These are phyloP conservation scores for Penicillium parvum DNA, from an alignment of 495 filamentous ascomycete species.

Conservation along the genomic window DNA sequence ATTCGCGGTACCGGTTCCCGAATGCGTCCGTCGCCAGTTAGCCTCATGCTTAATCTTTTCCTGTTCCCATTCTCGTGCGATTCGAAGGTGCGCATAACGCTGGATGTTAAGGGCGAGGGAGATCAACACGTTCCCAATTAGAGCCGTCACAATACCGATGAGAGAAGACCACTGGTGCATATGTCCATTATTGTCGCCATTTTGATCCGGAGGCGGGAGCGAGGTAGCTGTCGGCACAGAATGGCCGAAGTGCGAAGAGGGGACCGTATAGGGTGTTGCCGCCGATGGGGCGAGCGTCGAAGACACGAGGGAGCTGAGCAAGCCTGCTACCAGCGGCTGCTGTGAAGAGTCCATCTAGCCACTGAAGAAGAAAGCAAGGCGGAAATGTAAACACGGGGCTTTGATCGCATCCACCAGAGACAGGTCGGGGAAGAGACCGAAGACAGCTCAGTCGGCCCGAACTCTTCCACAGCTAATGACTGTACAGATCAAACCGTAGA, in stretches of 20 bases:
- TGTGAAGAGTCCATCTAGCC: conserved; percentile 20
- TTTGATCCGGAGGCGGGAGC: conserved; percentile 12
- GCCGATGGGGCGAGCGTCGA: conserved; percentile 23
- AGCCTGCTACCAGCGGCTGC: conserved; percentile 15
- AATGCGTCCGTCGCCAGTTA: conserved; percentile 24
- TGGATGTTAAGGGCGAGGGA: conserved; percentile 95
- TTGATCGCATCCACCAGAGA: neutral
- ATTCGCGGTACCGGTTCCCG: conserved; percentile 12
- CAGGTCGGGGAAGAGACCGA: conserved; percentile 7
- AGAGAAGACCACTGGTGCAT: conserved; percentile 81
- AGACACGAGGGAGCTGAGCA: conserved; percentile 28
- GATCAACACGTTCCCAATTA: conserved; percentile 87
- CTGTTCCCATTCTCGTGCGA: conserved; percentile 58
- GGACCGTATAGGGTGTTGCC: conserved; percentile 7
- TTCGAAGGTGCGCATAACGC: conserved; percentile 86
- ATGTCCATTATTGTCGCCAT: conserved; percentile 40
- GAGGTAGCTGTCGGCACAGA: conserved; percentile 14
- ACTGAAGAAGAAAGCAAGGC: neutral
- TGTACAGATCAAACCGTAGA: conserved; percentile 9
- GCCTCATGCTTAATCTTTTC: conserved; percentile 40
- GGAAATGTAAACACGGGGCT: neutral
- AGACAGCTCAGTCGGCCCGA: conserved; percentile 7
- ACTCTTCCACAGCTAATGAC: conserved; percentile 10
- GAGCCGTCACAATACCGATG: conserved; percentile 90
- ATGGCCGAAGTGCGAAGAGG: conserved; percentile 13